Evolutionary conservation across 805 yeast species (phyloP).

Genomic region (Lipomyces orientalis): DNA sequence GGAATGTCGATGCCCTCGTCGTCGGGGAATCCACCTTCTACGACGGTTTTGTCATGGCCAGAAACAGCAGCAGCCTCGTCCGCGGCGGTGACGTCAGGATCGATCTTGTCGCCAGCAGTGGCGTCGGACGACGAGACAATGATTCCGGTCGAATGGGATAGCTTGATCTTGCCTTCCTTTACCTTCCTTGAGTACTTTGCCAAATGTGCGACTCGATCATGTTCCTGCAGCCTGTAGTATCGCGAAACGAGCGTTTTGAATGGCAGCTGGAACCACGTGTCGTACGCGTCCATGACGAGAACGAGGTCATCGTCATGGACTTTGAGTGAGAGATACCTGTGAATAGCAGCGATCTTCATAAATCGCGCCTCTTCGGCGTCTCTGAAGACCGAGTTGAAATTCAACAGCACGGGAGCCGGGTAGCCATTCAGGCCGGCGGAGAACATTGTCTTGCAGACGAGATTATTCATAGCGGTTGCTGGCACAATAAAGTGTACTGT

Average conservation of each 20-base stretch:
- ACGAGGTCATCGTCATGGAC: slow-evolving; percentile 36
- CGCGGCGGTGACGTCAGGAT: slow-evolving; percentile 9
- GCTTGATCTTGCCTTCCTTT: neutral
- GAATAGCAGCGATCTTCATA: slow-evolving; percentile 37
- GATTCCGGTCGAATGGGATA: neutral
- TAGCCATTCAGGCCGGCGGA: slow-evolving; percentile 35
- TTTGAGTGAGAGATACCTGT: slow-evolving; percentile 29
- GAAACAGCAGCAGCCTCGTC: slow-evolving; percentile 10
- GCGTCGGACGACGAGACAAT: slow-evolving; percentile 19
- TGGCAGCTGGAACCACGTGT: slow-evolving; percentile 38
- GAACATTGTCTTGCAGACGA: slow-evolving; percentile 34
- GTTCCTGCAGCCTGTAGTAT: slow-evolving; percentile 29
- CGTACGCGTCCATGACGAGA: slow-evolving; percentile 36
- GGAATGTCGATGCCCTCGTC: slow-evolving; percentile 6
- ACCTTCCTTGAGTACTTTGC: slow-evolving; percentile 14
- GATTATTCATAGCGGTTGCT: slow-evolving; percentile 33
- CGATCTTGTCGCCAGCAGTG: slow-evolving; percentile 9
- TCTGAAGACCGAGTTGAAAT: slow-evolving; percentile 29
- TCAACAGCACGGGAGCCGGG: slow-evolving; percentile 33
- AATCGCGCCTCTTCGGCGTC: slow-evolving; percentile 37
- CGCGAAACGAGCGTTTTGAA: slow-evolving; percentile 27
- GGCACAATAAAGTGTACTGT: slow-evolving; percentile 34
- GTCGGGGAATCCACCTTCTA: neutral
- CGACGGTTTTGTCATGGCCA: slow-evolving; percentile 7
- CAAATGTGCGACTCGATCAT: slow-evolving; percentile 23